Evolutionary conservation across 345 rosid species (phyloP).

Genomic region (Salix koriyanagi): DNA sequence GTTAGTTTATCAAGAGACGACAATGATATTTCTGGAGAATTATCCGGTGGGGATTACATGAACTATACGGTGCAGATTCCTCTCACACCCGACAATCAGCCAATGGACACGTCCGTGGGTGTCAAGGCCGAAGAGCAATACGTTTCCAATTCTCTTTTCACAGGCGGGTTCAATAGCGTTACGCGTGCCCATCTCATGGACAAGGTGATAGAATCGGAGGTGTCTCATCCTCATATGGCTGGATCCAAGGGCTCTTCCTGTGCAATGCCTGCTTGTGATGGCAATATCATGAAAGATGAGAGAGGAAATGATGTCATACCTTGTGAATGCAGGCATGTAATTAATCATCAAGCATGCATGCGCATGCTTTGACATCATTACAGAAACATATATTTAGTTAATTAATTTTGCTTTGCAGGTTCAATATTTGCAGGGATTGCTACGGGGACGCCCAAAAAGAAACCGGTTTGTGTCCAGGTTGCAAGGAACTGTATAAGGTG

Average conservation of each 20-base stretch:
- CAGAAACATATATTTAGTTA: neutral
- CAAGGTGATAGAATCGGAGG: constrained; percentile 94
- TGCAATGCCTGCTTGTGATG: constrained; percentile 88
- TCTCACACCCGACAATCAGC: constrained; percentile 89
- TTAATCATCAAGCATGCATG: neutral
- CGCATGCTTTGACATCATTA: neutral
- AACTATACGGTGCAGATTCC: constrained; percentile 95
- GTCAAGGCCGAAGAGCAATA: constrained; percentile 83
- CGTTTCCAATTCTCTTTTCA: constrained; percentile 81
- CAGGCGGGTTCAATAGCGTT: constrained; percentile 93
- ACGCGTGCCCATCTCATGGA: constrained; percentile 97
- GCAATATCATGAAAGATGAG: constrained; percentile 87
- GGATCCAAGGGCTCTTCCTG: constrained; percentile 84
- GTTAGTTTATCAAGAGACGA: constrained; percentile 81
- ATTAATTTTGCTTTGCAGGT: constrained; percentile 33
- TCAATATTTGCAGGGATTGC: constrained; percentile 93
- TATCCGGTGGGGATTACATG: constrained; percentile 63
- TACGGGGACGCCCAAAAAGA: constrained; percentile 87
- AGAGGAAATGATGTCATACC: constrained; percentile 77
- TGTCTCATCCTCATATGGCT: constrained; percentile 90
- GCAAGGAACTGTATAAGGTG: constrained; percentile 74
- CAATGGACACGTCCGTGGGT: constrained; percentile 54
- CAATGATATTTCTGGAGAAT: constrained; percentile 76
- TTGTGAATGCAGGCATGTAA: constrained; percentile 49
- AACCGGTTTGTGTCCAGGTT: constrained; percentile 77